Conservation (phyloP, 2,329 filamentous ascomycete genomes). For the Talaromyces pinophilus region DNA sequence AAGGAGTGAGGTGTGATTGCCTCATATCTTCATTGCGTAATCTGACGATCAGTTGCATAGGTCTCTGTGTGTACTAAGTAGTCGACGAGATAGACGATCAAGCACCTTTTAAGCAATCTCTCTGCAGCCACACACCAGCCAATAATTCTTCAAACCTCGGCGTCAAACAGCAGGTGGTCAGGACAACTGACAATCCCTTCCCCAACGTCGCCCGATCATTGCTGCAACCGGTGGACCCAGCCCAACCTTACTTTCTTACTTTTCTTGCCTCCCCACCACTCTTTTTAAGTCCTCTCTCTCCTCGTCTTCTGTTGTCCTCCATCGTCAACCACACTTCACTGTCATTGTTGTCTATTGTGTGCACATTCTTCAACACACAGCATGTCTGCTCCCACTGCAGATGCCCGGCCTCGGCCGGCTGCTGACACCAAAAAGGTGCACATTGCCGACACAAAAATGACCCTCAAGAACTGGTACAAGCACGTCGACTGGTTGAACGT, state of each 20-base stretch:
- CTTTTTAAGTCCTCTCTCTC: constrained; percentile 8
- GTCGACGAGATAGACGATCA: background rate
- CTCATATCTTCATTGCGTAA: background rate
- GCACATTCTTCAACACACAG: background rate
- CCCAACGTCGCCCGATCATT: constrained; percentile 20
- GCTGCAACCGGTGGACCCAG: constrained; percentile 10
- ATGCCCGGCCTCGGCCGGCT: constrained; percentile 36
- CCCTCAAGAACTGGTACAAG: constrained; percentile 81
- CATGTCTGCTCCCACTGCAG: constrained; percentile 41
- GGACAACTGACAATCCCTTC: constrained; percentile 14
- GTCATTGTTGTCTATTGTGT: background rate
- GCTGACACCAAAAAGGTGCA: constrained; percentile 69
- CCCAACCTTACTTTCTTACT: constrained; percentile 9
- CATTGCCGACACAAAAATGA: constrained; percentile 81
- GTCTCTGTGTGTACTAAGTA: background rate
- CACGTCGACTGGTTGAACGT: constrained; percentile 95
- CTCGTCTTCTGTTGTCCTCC: background rate
- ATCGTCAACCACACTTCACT: background rate
- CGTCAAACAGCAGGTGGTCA: background rate
- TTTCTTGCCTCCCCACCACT: constrained; percentile 17
- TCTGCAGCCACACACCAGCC: background rate
- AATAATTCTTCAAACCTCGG: background rate
- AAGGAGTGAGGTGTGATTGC: background rate
- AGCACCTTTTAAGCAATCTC: background rate
- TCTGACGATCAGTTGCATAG: background rate